These are phyloP conservation scores for Turnera subulata DNA, from an alignment of 345 rosid species.

Conservation along the genomic window DNA sequence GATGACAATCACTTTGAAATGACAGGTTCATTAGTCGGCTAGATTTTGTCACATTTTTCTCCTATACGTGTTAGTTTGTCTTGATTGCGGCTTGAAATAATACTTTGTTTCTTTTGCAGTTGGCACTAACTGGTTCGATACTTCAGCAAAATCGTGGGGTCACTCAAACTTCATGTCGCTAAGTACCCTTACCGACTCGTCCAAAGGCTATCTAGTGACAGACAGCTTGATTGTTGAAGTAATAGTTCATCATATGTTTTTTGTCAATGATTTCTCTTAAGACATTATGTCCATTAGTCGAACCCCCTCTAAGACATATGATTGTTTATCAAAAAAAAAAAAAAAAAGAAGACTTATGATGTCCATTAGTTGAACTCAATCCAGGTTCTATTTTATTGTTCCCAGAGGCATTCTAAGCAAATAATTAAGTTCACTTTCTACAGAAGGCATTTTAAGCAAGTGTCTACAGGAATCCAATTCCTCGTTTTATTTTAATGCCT, in stretches of 20 bases:
- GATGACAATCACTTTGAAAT: background rate
- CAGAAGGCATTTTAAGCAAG: too few relatives aligned
- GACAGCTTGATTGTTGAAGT: constrained; percentile 41
- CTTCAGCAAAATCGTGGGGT: constrained; percentile 10
- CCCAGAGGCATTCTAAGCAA: too few relatives aligned
- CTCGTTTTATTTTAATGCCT: too few relatives aligned
- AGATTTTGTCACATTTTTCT: background rate
- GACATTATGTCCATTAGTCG: too few relatives aligned
- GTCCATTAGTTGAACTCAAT: too few relatives aligned
- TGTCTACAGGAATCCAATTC: too few relatives aligned
- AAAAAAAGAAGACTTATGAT: too few relatives aligned
- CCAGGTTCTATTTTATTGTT: too few relatives aligned
- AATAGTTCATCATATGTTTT: background rate
- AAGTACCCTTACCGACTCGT: constrained; percentile 3
- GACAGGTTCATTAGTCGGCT: background rate
- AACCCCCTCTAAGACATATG: too few relatives aligned
- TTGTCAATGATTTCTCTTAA: background rate
- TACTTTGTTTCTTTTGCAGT: background rate
- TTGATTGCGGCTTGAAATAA: background rate
- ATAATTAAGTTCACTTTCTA: too few relatives aligned
- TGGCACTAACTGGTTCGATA: background rate
- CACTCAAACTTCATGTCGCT: constrained; percentile 17
- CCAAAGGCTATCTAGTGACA: constrained; percentile 28
- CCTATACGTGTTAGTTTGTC: background rate
- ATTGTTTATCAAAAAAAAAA: too few relatives aligned